Percentiles rank a stretch among this genome's conserved stretches.
Evolutionary conservation across 257 asterid species (phyloP).

Genomic region (Przewalskia tangutica): DNA sequence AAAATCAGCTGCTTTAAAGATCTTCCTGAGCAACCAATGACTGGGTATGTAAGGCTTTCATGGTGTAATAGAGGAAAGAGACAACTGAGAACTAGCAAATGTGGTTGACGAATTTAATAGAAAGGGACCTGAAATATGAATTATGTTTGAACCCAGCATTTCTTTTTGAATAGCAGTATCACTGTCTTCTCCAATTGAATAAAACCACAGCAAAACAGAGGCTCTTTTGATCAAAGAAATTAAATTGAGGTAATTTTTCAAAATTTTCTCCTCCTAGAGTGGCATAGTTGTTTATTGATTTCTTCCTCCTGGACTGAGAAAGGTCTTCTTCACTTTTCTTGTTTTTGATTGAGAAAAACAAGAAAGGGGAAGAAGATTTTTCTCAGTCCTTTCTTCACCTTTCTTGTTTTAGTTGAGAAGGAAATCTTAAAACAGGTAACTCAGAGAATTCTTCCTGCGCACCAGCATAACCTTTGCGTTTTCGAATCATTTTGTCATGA

Average conservation of each 20-base stretch:
- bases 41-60: not conserved
- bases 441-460: not conserved
- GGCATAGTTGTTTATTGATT: not conserved
- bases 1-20: too few species aligned
- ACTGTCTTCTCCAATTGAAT: not conserved
- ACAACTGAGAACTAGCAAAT: not conserved
- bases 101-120: not conserved
- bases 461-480: not conserved
- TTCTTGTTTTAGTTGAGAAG: not conserved
- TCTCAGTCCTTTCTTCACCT: not conserved
- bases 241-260: not conserved
- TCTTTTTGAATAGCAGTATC: not conserved
- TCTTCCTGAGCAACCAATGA: not conserved
- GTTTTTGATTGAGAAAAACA: too few species aligned
- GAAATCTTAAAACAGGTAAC: not conserved
- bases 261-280: not conserved
- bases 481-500: not conserved
- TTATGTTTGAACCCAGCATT: not conserved
- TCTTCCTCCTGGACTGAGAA: not conserved
- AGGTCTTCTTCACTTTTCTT: not conserved
- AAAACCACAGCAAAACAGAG: too few species aligned
- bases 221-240: not conserved
- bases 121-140: not conserved
- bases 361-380: too few species aligned
- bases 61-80: not conserved